Evolutionary conservation across 345 rosid genomes (phyloP).

Genomic region (Erodium maritimum): DNA sequence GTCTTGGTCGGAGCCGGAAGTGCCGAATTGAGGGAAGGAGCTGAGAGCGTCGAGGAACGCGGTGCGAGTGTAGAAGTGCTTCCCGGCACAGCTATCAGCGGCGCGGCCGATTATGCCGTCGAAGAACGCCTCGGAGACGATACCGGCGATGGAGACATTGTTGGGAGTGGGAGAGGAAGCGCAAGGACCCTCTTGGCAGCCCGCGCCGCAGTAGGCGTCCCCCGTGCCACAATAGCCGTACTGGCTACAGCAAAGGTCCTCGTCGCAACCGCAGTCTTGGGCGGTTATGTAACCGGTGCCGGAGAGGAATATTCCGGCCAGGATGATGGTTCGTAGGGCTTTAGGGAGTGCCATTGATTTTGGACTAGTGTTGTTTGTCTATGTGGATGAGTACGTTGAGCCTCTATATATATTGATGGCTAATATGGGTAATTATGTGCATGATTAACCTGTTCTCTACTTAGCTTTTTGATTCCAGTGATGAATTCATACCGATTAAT

Average conservation of each 20-base stretch:
- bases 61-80: slow-evolving; percentile 33
- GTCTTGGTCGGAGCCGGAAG: slow-evolving; percentile 31
- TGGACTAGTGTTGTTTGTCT: background rate
- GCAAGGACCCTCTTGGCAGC: slow-evolving; percentile 54
- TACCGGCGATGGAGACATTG: slow-evolving; percentile 22
- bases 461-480: background rate
- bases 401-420: background rate
- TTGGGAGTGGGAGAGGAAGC: slow-evolving; percentile 13
- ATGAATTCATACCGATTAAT: background rate
- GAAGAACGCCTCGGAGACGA: slow-evolving; percentile 36
- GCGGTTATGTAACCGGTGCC: background rate
- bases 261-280: slow-evolving; percentile 33
- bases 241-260: slow-evolving; percentile 33
- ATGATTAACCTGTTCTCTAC: background rate
- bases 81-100: slow-evolving; percentile 32
- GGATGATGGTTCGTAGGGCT: background rate
- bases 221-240: slow-evolving; percentile 32
- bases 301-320: background rate
- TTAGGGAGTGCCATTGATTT: background rate
- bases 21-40: slow-evolving; percentile 43
- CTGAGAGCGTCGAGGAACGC: slow-evolving; percentile 36
- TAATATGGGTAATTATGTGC: background rate
- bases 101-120: slow-evolving; percentile 34
- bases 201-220: slow-evolving; percentile 30
- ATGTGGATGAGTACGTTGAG: background rate